phyloP scores from a whole-genome alignment of 176 grass and related monocot species.

The Miscanthus lutarioriparius region DNA sequence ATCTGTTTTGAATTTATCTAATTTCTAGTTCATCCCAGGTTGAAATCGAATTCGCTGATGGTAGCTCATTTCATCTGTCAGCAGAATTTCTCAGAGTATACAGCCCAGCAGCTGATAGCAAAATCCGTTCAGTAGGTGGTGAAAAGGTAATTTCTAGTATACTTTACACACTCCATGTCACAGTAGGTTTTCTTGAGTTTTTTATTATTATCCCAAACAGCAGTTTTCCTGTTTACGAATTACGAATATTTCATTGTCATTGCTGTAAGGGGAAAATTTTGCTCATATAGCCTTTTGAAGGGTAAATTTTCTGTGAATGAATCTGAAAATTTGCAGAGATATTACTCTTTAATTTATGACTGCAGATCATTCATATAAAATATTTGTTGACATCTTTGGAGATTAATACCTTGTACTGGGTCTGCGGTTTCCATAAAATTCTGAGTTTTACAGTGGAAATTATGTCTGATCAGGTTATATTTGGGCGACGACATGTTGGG shows the following conservation, averaged over 20 bases:
- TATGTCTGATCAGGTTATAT: constrained; percentile 68
- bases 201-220: background rate
- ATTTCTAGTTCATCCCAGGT: constrained; percentile 45
- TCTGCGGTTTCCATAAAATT: background rate
- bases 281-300: background rate
- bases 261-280: background rate
- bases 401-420: background rate
- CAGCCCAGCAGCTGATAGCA: constrained; percentile 86
- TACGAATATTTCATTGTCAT: background rate
- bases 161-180: background rate
- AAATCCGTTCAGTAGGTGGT: constrained; percentile 82
- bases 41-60: constrained; percentile 79
- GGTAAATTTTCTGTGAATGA: background rate
- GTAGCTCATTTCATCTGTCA: constrained; percentile 65
- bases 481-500: constrained; percentile 69
- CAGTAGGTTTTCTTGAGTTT: background rate
- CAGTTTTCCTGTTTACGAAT: background rate
- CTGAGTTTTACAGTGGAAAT: background rate
- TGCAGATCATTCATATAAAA: background rate
- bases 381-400: background rate
- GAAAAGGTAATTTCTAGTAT: constrained; percentile 68
- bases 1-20: background rate
- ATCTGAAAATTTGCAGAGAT: background rate
- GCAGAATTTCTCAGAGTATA: constrained; percentile 93
- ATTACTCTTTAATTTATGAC: background rate